Percentiles rank a stretch among this genome's conserved stretches.
These are phyloP conservation scores for Linum usitatissimum DNA, from an alignment of 345 rosid genomes.

Conservation along the genomic window DNA sequence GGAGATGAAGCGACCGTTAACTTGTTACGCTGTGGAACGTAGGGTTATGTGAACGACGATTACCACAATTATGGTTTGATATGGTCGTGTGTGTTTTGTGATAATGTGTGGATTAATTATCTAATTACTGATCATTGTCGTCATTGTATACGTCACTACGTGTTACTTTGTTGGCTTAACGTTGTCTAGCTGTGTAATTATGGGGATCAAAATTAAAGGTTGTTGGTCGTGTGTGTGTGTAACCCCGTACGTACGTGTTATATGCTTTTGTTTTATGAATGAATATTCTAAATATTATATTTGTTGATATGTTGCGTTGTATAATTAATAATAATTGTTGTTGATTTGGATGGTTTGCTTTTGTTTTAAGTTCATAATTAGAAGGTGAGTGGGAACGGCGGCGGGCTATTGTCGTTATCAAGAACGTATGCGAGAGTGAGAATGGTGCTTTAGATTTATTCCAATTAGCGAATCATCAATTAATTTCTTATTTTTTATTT, in stretches of 20 bases:
- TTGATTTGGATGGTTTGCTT: not conserved
- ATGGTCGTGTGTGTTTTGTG: not conserved
- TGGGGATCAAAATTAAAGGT: not conserved
- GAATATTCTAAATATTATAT: not conserved
- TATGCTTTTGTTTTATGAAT: not conserved
- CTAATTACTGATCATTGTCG: not conserved
- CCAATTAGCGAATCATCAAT: not conserved
- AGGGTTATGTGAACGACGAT: not conserved
- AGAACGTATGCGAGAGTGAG: not conserved
- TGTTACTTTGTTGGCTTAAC: not conserved
- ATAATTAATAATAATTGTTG: not conserved
- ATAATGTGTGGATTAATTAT: not conserved
- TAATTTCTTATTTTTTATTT: not conserved
- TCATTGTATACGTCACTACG: not conserved
- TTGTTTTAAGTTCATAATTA: too few relatives aligned
- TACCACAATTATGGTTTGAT: not conserved
- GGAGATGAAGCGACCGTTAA: slow-evolving; percentile 45
- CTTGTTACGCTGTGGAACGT: slow-evolving; percentile 26
- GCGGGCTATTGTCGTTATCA: not conserved
- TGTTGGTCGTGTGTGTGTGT: not conserved
- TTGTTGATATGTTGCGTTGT: too few relatives aligned
- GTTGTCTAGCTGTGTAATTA: not conserved
- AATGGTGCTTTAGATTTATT: not conserved
- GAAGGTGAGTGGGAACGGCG: not conserved
- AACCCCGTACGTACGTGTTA: not conserved